Evolutionary conservation across 108 stramenopile species (phyloP), one percentile per base, ranked within the genome.

Genomic region (Nannochloropsis oceanica): DNA sequence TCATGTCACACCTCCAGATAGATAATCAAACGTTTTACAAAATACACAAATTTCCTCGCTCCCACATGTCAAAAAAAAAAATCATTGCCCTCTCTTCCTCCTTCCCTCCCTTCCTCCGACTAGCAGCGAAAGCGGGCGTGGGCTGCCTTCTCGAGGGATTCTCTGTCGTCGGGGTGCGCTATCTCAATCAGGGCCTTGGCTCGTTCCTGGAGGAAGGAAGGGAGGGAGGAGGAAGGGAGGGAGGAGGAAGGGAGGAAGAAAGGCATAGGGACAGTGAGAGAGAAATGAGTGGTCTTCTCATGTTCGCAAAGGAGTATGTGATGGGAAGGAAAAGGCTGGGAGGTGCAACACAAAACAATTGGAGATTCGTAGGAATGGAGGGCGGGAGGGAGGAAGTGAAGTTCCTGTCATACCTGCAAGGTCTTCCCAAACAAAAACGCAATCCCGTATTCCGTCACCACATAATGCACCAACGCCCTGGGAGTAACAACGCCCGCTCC

Each of bases 401-500:
- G 59, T 34, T 43, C 26, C 25, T 86, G 83, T 26, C 88, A 25
- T 86, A 86, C 86, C 14, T n/a, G 8, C 22, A 88, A 25, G 22
- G 43, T 80, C 59, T 84, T 86, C 22, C 88, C 88, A 82, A 84
- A 86, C 82, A 88, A 27, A 42, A 25, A 80, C 0, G 86, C 88
- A 42, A 86, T 83, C 25, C 88, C 88, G 44, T 84, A 80, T 80
- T 89, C 88, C 8, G 88, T 89, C 10, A 89, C 88, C 11, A 89
- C 22, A 83, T 89, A 81, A 42, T 89, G 86, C 13, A 87, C 86
- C 44, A 87, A 86, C 7, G 88, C 88, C 43, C 88, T 79, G 26
- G 86, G 84, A 18, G 88, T 89, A 7, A 89, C 88, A 34, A 89
- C 88, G 14, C 88, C 88, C 11, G 83, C 88, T 2, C 88, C 88